Percentiles rank a stretch among this genome's conserved stretches.
Conservation (phyloP, 495 filamentous ascomycete genomes). For the Hypoxylon perforatum region DNA sequence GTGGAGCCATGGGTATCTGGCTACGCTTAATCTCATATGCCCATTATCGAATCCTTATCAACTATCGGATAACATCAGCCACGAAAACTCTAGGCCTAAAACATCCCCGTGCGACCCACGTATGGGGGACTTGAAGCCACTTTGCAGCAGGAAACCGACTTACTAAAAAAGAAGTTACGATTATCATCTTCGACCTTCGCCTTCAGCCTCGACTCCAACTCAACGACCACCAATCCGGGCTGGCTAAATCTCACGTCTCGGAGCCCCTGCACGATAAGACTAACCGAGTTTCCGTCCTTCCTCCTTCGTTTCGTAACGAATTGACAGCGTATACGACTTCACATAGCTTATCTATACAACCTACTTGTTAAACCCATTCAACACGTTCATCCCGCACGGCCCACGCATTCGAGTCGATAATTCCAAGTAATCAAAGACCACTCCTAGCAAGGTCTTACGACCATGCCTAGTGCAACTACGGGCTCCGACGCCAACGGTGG, state of each 20-base stretch:
- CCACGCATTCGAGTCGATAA: not conserved
- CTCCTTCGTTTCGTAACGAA: not conserved
- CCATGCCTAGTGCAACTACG: conserved; percentile 82
- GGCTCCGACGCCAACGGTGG: conserved; percentile 71
- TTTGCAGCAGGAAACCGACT: conserved; percentile 20
- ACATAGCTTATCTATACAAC: not conserved
- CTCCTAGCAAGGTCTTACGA: conserved; percentile 26
- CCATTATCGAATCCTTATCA: too few relatives aligned
- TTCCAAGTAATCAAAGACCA: not conserved
- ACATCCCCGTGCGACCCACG: not conserved
- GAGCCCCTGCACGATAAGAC: not conserved
- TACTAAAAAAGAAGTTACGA: conserved; percentile 15
- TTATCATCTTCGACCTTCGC: conserved; percentile 9
- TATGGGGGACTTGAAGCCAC: conserved; percentile 22
- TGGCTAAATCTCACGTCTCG: not conserved
- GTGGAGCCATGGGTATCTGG: conserved; percentile 9
- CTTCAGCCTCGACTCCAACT: conserved; percentile 24
- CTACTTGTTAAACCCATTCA: not conserved
- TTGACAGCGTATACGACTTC: not conserved
- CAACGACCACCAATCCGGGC: not conserved
- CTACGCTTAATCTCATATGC: not conserved
- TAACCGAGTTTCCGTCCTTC: not conserved
- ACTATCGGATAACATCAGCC: conserved; percentile 5
- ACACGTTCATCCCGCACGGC: not conserved
- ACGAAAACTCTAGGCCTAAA: conserved; percentile 15